phyloP scores from a whole-genome alignment of 306 rosid species.

The Spatholobus suberectus region DNA sequence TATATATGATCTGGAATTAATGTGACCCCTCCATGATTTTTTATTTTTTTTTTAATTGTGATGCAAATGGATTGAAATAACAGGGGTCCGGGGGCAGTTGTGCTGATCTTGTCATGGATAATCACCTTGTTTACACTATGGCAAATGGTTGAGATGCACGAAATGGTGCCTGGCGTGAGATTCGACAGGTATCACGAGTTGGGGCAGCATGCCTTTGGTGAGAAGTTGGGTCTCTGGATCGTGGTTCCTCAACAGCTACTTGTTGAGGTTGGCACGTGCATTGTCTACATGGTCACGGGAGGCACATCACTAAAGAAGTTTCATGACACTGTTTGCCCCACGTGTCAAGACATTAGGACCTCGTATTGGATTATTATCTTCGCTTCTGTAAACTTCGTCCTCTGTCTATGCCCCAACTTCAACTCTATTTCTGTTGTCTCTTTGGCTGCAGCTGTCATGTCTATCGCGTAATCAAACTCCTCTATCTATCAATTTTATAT shows the following conservation, averaged over 20 bases:
- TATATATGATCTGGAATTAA: no score
- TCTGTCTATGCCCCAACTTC: conserved; percentile 80
- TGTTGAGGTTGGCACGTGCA: conserved; percentile 75
- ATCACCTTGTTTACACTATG: conserved; percentile 81
- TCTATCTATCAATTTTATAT: no score
- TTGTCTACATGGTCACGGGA: conserved; percentile 80
- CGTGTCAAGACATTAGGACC: conserved; percentile 45
- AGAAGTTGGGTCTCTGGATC: conserved; percentile 72
- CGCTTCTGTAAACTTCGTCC: conserved; percentile 60
- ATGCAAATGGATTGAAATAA: no score
- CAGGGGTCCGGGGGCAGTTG: conserved; percentile 75
- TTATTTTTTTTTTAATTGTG: no score
- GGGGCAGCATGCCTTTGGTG: conserved; percentile 85
- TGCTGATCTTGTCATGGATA: conserved; percentile 70
- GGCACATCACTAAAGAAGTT: conserved; percentile 70
- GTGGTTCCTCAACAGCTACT: conserved; percentile 80
- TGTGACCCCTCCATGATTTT: no score
- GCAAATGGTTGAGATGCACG: conserved; percentile 98
- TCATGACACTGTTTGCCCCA: conserved; percentile 57
- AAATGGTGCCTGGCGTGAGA: conserved; percentile 85
- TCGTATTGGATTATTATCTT: conserved; percentile 68
- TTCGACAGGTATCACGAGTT: conserved; percentile 88
- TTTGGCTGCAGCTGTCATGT: conserved; percentile 79
- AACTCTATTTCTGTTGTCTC: conserved; percentile 74
- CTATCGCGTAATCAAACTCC: conserved; percentile 60